Conservation (phyloP, 371 early-diverging fungal genomes). For the Mortierella sp. region DNA sequence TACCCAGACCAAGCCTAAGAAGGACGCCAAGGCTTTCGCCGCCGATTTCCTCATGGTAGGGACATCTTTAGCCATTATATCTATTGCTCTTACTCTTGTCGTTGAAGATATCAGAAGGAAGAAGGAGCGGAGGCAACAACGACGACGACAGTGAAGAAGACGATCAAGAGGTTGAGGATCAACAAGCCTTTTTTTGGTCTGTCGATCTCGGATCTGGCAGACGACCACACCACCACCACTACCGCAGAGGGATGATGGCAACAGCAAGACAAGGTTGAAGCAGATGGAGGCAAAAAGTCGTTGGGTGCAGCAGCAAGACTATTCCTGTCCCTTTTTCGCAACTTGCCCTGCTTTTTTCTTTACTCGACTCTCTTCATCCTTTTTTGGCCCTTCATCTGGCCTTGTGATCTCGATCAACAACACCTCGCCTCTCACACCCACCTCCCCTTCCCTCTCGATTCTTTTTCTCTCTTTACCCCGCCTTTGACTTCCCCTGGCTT, state of each 20-base stretch:
- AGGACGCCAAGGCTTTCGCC: constrained; percentile 54
- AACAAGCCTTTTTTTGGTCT: neutral
- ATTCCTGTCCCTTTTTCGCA: neutral
- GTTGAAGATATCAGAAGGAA: neutral
- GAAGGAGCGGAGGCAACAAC: neutral
- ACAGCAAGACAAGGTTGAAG: neutral
- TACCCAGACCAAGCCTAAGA: constrained; percentile 43
- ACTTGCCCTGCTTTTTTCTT: neutral
- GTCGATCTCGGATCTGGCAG: neutral
- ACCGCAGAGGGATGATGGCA: neutral
- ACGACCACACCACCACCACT: neutral
- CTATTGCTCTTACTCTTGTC: neutral
- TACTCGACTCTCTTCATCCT: neutral
- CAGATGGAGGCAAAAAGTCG: neutral
- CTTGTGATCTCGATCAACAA: neutral
- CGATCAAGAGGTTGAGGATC: neutral
- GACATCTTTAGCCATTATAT: neutral
- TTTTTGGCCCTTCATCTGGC: neutral
- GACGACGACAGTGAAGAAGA: neutral
- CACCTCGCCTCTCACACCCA: neutral
- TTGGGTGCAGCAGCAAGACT: neutral
- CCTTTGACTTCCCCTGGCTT: neutral
- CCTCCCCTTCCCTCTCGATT: neutral
- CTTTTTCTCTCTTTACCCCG: neutral
- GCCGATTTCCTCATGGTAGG: constrained; percentile 53